Evolutionary conservation across 1,284 basidiomycete genomes (phyloP).

Genomic region (Ceratorhiza oryzae-sativae): DNA sequence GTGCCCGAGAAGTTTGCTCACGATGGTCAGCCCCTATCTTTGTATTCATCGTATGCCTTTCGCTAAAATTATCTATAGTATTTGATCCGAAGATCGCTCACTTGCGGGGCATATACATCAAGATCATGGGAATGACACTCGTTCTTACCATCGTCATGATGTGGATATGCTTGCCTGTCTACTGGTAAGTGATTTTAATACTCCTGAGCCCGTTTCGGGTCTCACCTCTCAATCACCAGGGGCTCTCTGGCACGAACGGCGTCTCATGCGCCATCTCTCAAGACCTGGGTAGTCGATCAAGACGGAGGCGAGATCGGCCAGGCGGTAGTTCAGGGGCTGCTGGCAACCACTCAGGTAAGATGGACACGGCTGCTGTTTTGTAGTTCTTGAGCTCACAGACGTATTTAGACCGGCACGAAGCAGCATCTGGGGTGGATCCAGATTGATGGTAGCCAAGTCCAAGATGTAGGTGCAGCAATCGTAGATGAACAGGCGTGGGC

Average conservation of each 20-base stretch:
- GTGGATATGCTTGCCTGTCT: slow-evolving; percentile 34
- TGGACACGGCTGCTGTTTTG: background rate
- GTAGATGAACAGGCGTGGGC: slow-evolving; percentile 51
- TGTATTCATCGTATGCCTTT: too few species aligned
- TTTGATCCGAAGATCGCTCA: slow-evolving; percentile 40
- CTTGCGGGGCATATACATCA: slow-evolving; percentile 40
- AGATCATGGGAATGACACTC: slow-evolving; percentile 37
- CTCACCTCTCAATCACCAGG: slow-evolving; percentile 8
- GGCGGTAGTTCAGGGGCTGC: slow-evolving; percentile 48
- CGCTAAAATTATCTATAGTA: slow-evolving; percentile 28
- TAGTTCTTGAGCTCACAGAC: background rate
- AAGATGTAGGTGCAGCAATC: slow-evolving; percentile 49
- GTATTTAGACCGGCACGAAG: slow-evolving; percentile 43
- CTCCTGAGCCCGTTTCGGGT: background rate
- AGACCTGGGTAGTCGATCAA: slow-evolving; percentile 56
- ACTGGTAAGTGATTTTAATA: background rate
- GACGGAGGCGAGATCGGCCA: slow-evolving; percentile 55
- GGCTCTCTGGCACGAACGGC: slow-evolving; percentile 40
- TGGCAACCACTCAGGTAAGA: slow-evolving; percentile 45
- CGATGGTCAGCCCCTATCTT: background rate
- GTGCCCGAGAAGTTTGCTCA: slow-evolving; percentile 36
- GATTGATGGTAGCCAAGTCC: slow-evolving; percentile 45
- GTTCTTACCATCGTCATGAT: slow-evolving; percentile 40
- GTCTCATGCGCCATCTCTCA: slow-evolving; percentile 47
- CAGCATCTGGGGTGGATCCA: slow-evolving; percentile 50